Base-by-base conservation (phyloP, 768 basidiomycete species). In the Guyanaporus albipodus region DNA sequence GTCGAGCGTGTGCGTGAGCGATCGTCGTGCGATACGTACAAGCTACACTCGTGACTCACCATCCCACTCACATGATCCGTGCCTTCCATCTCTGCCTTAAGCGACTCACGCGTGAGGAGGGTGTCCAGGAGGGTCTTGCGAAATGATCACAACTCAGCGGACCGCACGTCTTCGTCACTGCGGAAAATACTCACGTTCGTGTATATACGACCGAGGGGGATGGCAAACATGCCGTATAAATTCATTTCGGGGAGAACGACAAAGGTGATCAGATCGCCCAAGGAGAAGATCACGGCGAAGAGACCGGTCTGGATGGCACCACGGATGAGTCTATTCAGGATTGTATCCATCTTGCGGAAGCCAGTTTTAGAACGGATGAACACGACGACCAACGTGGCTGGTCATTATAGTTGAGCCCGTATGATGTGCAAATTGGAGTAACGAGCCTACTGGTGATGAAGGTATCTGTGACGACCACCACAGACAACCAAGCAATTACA, bases 311-410 rank as follows among this genome's bases (percentile, higher is more conserved):
- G 50, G 32, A 52, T 49, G 8, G 46, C 50, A 35, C 41, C 50
- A n/a, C 47, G 41, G 24, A 49, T 49, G 10, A 52, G 21, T 19
- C 32, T 36, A 18, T 49, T 49, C 21, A 52, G 15, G 11, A 78
- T 68, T 0, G 68, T 75, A 51, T 82, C 77, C 6, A 73, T 80
- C 52, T 64, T 72, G 14, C 64, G 65, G 61, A 78, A 76, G 14
- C 80, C 78, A 14, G 27, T 28, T 28, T 11, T 6, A 6, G 27
- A 28, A 11, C 27, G 27, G 27, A 11, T 28, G 27, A 28, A 28
- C 27, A 28, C 27, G 27, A 18, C 18, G 21, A 41, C 11, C 31
- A 38, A 38, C 3, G 52, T 56, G 8, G 58, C 64, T 55, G 66
- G 21, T 18, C 12, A 11, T 14, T 18, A 14, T 14, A 2, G 21